Percentiles rank a stretch among this genome's conserved stretches.
Evolutionary conservation across 768 basidiomycete species (phyloP).

Genomic region (Pleurotus tuber-regium): DNA sequence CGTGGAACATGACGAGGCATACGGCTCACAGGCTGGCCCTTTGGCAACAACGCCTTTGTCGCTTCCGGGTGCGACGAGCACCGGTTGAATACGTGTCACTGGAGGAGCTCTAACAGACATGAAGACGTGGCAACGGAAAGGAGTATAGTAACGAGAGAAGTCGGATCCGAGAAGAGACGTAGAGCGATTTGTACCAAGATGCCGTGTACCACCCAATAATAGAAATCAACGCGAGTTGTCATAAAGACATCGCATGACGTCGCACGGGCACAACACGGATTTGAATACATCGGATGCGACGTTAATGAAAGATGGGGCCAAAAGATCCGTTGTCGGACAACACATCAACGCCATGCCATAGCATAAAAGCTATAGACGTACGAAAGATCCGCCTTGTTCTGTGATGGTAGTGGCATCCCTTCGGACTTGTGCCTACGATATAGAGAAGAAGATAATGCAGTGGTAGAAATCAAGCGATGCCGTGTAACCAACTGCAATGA

Average conservation of each 20-base stretch:
- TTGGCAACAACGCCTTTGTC: background rate
- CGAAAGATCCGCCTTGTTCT: slow-evolving; percentile 23
- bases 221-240: too few relatives aligned
- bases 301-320: background rate
- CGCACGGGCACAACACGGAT: background rate
- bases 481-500: slow-evolving; percentile 31
- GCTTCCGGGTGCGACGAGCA: background rate
- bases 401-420: slow-evolving; percentile 32
- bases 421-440: slow-evolving; percentile 1
- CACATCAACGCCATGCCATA: background rate
- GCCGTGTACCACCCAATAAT: background rate
- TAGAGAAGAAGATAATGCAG: slow-evolving; percentile 4
- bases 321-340: slow-evolving; percentile 3
- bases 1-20: background rate
- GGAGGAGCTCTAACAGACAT: slow-evolving; percentile 6
- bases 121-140: background rate
- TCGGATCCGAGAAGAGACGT: slow-evolving; percentile 4
- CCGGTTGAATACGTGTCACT: slow-evolving; percentile 6
- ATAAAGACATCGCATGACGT: too few relatives aligned
- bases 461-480: slow-evolving; percentile 1
- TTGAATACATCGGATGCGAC: background rate
- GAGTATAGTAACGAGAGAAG: too few relatives aligned
- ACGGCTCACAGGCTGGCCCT: background rate
- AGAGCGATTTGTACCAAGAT: background rate
- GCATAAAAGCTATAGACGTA: slow-evolving; percentile 14